These are phyloP conservation scores for Fraxinus greggii DNA, from an alignment of 305 asterid genomes.

Conservation along the genomic window DNA sequence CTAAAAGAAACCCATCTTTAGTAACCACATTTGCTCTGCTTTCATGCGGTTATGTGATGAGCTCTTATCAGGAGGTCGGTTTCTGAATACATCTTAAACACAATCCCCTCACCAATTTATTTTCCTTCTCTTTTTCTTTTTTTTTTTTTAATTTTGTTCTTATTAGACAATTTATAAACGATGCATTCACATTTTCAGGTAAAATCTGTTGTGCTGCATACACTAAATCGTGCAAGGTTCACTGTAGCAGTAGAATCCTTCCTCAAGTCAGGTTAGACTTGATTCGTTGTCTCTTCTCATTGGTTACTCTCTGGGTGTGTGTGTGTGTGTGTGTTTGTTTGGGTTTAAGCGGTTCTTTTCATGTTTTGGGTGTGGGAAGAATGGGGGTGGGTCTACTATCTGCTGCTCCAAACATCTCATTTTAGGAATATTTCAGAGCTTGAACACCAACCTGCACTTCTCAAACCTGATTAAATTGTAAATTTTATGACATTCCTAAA, in stretches of 20 bases:
- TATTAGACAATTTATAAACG: neutral
- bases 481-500: neutral
- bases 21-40: slow-evolving; percentile 72
- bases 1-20: slow-evolving; percentile 92
- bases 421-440: neutral
- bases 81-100: slow-evolving; percentile 19
- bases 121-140: neutral
- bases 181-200: slow-evolving; percentile 47
- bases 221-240: slow-evolving; percentile 88
- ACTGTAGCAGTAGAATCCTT: slow-evolving; percentile 93
- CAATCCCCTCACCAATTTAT: neutral
- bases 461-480: neutral
- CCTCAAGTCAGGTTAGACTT: slow-evolving; percentile 69
- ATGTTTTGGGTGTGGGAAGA: slow-evolving; percentile 8
- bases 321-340: neutral
- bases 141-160: slow-evolving; percentile 3
- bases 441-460: neutral
- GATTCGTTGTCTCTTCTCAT: slow-evolving; percentile 4
- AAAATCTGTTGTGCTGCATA: slow-evolving; percentile 85
- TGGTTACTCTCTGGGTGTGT: neutral
- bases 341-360: neutral
- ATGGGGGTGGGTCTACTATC: neutral
- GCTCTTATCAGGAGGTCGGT: slow-evolving; percentile 93
- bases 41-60: slow-evolving; percentile 86
- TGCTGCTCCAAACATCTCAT: neutral